Conservation (phyloP, 1,284 basidiomycete species). For the Fomitopsis schrenkii region DNA sequence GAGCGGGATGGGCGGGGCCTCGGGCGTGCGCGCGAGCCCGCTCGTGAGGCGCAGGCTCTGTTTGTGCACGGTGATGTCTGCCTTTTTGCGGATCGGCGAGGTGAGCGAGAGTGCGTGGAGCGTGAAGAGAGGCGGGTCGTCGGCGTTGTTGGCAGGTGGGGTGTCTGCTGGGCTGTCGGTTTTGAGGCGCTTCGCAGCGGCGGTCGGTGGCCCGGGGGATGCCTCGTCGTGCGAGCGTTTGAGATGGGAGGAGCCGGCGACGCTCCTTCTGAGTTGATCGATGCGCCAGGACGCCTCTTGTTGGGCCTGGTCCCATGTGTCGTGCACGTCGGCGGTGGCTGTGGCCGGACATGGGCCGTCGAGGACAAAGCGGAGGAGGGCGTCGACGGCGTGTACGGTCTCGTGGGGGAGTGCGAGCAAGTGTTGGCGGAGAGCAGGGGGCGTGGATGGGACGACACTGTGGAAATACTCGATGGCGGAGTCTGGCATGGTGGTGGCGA, state of each 20-base stretch:
- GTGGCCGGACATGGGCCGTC: conserved; percentile 14
- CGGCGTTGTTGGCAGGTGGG: not conserved
- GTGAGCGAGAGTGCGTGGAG: conserved; percentile 57
- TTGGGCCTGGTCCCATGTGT: conserved; percentile 15
- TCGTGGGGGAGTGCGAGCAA: conserved; percentile 2
- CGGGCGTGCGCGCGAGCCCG: conserved; percentile 34
- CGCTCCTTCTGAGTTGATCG: conserved; percentile 12
- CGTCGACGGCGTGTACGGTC: conserved; percentile 13
- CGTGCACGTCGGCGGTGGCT: not conserved
- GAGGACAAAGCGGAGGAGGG: conserved; percentile 20
- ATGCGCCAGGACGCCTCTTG: conserved; percentile 12
- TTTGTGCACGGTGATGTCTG: conserved; percentile 52
- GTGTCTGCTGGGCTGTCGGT: not conserved
- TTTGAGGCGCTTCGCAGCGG: conserved; percentile 5
- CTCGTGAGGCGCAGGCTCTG: conserved; percentile 42
- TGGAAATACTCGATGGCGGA: conserved; percentile 3
- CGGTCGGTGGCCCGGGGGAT: not conserved
- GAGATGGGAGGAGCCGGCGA: not conserved
- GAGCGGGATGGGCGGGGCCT: conserved; percentile 46
- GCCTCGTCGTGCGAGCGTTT: conserved; percentile 22
- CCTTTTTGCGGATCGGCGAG: conserved; percentile 68
- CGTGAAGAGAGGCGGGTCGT: conserved; percentile 45
- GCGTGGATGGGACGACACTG: not conserved
- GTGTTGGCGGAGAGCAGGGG: not conserved
- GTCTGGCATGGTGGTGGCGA: not conserved